Evolutionary conservation across 2,329 filamentous ascomycete genomes (phyloP), one percentile per base, ranked within the genome.

Genomic region (Microascus cirrosus): DNA sequence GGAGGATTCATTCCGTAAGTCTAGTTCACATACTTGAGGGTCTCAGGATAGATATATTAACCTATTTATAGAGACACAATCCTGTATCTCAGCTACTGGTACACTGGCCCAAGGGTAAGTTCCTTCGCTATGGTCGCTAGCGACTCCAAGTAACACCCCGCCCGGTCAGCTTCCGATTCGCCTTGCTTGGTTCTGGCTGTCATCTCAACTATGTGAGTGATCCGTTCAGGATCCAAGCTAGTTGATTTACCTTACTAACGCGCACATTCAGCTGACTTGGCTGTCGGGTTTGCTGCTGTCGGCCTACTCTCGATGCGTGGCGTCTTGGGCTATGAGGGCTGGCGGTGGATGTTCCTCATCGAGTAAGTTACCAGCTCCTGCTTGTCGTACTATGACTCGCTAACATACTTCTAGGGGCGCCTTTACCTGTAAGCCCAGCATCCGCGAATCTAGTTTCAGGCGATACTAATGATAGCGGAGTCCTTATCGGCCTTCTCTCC

Each of bases 81-180:
- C 56, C 70, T 85, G 0, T 88, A 87, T 65, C 73, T 88, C 1
- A 83, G 78, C 32, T 89, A 89, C 67, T 90, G 84, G 70, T 90
- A 89, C 69, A 89, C 80, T 12, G 79, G 82, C 2, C 77, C 51
- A 62, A 75, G 59, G 79, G 68, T 70, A 42, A 61, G 66, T 56
- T 1, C 3, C 13, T 3, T 12, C 11, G 8, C 25, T 10, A 42
- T 36, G 8, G 8, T 3, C 36, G 20, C 8, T 42, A 25, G 20
- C 24, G 28, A 12, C 10, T 10, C 10, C 55, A 15, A 39, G 60
- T 65, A 7, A 65, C 54, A n/a, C 28, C 56, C 2, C 11, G 11
- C 18, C 3, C 22, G 2, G 2, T n/a, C 20, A 88, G 67, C 74
- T 89, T 1, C 84, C 86, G 0, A 76, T 80, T 42, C 77, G 86